Conservation (phyloP, 164 flowering plant genomes). For the Kalanchoe fedtschenkoi region DNA sequence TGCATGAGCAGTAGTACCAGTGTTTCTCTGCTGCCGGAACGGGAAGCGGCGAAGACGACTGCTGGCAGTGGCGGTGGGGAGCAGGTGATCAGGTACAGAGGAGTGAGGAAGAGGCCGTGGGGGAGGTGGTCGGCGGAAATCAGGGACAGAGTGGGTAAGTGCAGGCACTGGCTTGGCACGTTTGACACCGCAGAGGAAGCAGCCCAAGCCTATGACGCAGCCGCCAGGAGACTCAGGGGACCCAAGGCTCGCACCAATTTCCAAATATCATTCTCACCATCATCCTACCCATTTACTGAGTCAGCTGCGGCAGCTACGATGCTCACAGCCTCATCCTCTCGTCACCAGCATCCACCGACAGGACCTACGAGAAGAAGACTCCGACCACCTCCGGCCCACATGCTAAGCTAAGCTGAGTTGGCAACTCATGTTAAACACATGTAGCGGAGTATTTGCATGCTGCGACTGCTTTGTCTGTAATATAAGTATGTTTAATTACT, state of each 20-base stretch:
- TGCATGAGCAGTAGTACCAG: not conserved
- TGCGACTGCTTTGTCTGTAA: too few species aligned
- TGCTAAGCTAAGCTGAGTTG: too few species aligned
- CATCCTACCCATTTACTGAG: too few species aligned
- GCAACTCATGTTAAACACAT: too few species aligned
- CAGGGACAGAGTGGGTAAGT: slow-evolving; percentile 72
- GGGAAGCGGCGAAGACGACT: not conserved
- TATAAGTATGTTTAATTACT: too few species aligned
- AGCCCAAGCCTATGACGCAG: slow-evolving; percentile 83
- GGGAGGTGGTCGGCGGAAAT: slow-evolving; percentile 96
- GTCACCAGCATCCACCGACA: too few species aligned
- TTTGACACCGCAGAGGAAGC: slow-evolving; percentile 93
- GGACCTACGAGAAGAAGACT: too few species aligned
- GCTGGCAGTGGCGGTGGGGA: slow-evolving; percentile 1
- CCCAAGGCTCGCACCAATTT: slow-evolving; percentile 80
- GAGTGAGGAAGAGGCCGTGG: slow-evolving; percentile 90
- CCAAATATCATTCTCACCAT: slow-evolving; percentile 24
- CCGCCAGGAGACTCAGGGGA: slow-evolving; percentile 72
- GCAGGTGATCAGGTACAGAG: slow-evolving; percentile 46
- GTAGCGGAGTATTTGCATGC: too few species aligned
- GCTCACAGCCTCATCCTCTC: too few species aligned
- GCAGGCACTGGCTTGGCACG: slow-evolving; percentile 92
- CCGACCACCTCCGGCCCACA: too few species aligned
- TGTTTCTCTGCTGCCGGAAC: not conserved
- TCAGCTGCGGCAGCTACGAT: too few species aligned